A percentile compares a stretch with the other conserved stretches of the same genome.
Conservation (phyloP, 2,329 filamentous ascomycete genomes). For the Cladosporium cucumerinum region DNA sequence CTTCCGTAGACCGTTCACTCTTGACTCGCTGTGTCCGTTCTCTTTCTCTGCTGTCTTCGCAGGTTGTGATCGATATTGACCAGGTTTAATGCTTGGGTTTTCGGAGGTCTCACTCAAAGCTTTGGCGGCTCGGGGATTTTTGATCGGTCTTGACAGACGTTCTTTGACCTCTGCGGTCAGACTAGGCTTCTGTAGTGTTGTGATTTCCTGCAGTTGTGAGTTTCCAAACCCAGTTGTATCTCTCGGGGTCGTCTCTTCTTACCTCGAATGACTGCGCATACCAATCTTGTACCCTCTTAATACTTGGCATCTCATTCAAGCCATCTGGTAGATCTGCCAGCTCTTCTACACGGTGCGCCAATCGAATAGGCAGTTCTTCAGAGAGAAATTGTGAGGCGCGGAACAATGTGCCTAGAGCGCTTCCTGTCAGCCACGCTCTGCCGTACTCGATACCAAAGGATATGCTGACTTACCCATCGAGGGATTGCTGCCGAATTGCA, state of each 20-base stretch:
- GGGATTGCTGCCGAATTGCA: slow-evolving; percentile 93
- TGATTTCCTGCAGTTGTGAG: slow-evolving; percentile 71
- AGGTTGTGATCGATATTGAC: slow-evolving; percentile 69
- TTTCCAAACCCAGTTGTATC: slow-evolving; percentile 19
- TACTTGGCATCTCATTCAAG: slow-evolving; percentile 95
- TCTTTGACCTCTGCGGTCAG: slow-evolving; percentile 73
- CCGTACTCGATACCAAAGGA: neutral
- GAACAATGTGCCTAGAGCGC: slow-evolving; percentile 75
- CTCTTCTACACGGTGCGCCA: slow-evolving; percentile 95
- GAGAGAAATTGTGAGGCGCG: slow-evolving; percentile 97
- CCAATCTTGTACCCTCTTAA: slow-evolving; percentile 93
- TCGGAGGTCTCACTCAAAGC: slow-evolving; percentile 78
- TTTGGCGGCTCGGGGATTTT: slow-evolving; percentile 55
- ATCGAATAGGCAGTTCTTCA: slow-evolving; percentile 93
- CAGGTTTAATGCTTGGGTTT: slow-evolving; percentile 84
- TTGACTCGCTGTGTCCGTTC: slow-evolving; percentile 39
- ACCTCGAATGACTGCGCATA: slow-evolving; percentile 99
- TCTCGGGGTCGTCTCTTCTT: slow-evolving; percentile 37
- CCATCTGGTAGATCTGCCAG: slow-evolving; percentile 89
- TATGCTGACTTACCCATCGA: slow-evolving; percentile 66
- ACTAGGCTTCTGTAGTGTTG: slow-evolving; percentile 72
- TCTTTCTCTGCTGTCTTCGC: slow-evolving; percentile 6
- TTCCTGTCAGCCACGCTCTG: neutral
- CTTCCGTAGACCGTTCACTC: slow-evolving; percentile 53
- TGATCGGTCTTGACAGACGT: slow-evolving; percentile 68